Evolutionary conservation across 768 basidiomycete genomes (phyloP).

Genomic region (Tulasnella sp.): DNA sequence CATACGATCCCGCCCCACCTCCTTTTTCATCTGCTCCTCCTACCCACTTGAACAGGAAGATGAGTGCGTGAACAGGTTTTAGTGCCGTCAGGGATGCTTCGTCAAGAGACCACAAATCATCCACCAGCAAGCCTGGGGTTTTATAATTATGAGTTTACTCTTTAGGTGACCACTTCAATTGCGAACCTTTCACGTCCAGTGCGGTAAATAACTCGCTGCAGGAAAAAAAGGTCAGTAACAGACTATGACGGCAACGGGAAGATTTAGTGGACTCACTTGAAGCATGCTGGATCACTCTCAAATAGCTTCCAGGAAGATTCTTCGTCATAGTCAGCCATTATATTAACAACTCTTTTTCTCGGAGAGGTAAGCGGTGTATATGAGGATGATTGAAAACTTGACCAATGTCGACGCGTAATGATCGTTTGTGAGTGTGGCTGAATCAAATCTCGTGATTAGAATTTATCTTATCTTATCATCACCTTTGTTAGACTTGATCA

Average conservation of each 20-base stretch:
- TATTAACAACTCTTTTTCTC: no score
- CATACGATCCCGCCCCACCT: conserved; percentile 21
- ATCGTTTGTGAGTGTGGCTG: no score
- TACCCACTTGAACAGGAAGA: conserved; percentile 97
- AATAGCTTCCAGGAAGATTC: conserved; percentile 15
- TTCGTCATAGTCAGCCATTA: conserved; percentile 4
- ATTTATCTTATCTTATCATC: no score
- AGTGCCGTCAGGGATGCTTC: conserved; percentile 54
- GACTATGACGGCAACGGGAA: background rate
- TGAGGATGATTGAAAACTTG: no score
- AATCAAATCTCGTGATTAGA: no score
- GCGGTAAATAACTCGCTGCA: conserved; percentile 64
- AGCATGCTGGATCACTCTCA: conserved; percentile 15
- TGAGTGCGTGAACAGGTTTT: conserved; percentile 76
- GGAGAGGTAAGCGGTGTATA: no score
- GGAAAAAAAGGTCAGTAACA: background rate
- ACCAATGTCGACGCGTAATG: no score
- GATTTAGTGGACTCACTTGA: conserved; percentile 3
- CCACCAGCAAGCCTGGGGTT: conserved; percentile 46
- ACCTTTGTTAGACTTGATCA: no score
- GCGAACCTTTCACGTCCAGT: conserved; percentile 46
- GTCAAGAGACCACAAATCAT: conserved; percentile 80
- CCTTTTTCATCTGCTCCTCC: conserved; percentile 24
- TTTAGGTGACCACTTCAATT: background rate
- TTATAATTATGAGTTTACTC: background rate